Evolutionary conservation across 2,329 filamentous ascomycete species (phyloP).

Genomic region (Diplodia scrobiculata): DNA sequence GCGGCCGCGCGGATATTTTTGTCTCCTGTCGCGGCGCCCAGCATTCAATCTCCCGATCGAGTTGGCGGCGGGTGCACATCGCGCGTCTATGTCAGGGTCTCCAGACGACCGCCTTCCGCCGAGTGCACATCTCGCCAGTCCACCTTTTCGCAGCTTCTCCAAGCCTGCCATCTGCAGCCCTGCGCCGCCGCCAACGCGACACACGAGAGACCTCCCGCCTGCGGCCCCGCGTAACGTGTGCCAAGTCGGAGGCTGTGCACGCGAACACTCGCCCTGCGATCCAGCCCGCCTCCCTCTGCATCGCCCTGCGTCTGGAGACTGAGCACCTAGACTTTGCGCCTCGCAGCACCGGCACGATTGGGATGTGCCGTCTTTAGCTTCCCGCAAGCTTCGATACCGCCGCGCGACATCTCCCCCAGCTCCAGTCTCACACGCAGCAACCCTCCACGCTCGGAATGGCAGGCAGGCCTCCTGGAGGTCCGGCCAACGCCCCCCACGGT

Average conservation of each 20-base stretch:
- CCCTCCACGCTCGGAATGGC: constrained; percentile 46
- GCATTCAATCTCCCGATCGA: constrained; percentile 25
- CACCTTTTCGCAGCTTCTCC: neutral
- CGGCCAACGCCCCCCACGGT: constrained; percentile 45
- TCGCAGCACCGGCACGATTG: constrained; percentile 4
- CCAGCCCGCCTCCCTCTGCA: constrained; percentile 15
- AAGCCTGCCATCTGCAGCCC: constrained; percentile 10
- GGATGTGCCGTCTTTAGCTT: constrained; percentile 24
- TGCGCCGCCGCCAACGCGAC: constrained; percentile 9
- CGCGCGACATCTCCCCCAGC: constrained; percentile 15
- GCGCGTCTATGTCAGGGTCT: constrained; percentile 17
- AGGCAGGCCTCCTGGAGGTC: constrained; percentile 58
- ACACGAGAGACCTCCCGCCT: constrained; percentile 12
- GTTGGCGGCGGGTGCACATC: constrained; percentile 25
- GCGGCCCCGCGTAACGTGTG: constrained; percentile 15
- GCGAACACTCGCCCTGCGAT: constrained; percentile 13
- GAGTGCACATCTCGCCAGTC: constrained; percentile 1
- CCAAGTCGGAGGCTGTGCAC: constrained; percentile 28
- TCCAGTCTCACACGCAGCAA: constrained; percentile 8
- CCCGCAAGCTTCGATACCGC: constrained; percentile 21
- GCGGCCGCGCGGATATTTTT: constrained; percentile 11
- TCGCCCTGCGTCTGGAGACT: constrained; percentile 11
- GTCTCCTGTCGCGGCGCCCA: constrained; percentile 17
- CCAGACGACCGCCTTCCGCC: constrained; percentile 9
- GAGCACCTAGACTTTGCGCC: neutral